phyloP scores from a whole-genome alignment of 2,329 filamentous ascomycete genomes.

The Fusarium multiceps region DNA sequence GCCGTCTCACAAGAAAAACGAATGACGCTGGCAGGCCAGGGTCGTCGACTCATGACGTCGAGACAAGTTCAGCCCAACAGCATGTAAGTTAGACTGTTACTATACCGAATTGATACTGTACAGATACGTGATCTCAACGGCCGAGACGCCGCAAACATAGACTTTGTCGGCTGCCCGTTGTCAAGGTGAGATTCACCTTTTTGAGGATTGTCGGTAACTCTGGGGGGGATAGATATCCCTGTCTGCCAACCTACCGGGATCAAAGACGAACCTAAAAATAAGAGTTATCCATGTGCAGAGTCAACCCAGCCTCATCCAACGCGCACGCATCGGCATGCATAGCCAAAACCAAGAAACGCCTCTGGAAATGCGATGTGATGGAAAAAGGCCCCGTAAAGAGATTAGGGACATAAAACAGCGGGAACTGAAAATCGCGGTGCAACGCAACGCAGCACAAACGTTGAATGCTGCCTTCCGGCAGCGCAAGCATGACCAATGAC shows the following conservation, averaged over 20 bases:
- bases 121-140: slow-evolving; percentile 11
- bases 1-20: slow-evolving; percentile 17
- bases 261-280: slow-evolving; percentile 15
- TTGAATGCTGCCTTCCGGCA: slow-evolving; percentile 9
- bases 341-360: background rate
- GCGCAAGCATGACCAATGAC: slow-evolving; percentile 25
- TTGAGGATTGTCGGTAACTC: background rate
- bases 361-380: background rate
- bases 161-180: slow-evolving; percentile 21
- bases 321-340: background rate
- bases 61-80: slow-evolving; percentile 1
- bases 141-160: slow-evolving; percentile 14
- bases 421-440: background rate
- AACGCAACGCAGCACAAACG: background rate
- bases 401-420: background rate
- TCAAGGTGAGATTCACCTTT: background rate
- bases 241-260: slow-evolving; percentile 4
- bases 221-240: background rate
- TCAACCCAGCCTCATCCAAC: background rate
- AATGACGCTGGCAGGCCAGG: slow-evolving; percentile 34
- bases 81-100: background rate
- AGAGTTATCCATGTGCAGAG: background rate
- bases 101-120: slow-evolving; percentile 1
- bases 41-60: slow-evolving; percentile 28
- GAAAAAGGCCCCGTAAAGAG: background rate